Evolutionary conservation across 2,329 filamentous ascomycete species (phyloP), one percentile per base, ranked within the genome.

Genomic region (Sarocladiaceae sp.): DNA sequence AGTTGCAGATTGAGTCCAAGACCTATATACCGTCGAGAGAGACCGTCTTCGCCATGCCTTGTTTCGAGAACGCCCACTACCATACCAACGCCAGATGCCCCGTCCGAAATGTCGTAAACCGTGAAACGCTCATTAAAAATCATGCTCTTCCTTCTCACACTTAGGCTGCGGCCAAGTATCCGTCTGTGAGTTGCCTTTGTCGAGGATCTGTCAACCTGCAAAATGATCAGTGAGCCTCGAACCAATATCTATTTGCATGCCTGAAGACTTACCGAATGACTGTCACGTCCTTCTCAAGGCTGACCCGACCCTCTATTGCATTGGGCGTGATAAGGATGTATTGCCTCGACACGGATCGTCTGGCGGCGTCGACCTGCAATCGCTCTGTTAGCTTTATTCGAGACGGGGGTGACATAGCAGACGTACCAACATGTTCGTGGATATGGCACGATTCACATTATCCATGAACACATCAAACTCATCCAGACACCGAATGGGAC

Each of bases 381-480:
- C 11, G 20, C 6, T 19, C 15, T 20, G 19, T 24, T 11, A n/a
- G 5, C 18, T 19, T 18, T 11, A 31, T 29, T 3, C 11, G 40
- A 18, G 6, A 32, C 9, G 23, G 6, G 6, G 18, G 33, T 42
- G 6, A 27, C 27, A 33, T 20, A 11, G 4, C 11, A 6, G 33
- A 74, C 82, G 70, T 68, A 88, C 85, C 63, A 98, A 85, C 84
- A 98, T 88, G 50, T 86, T 85, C 55, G 95, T 95, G 59, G 88
- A 94, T 54, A 94, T 86, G 45, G 86, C 88, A 48, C 93, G 82
- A 64, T 98, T 98, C 47, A 97, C 88, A 53, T 85, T 88, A 65
- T 98, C 93, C 93, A 98, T 98, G 72, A 96, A 98, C 24, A 98
- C 93, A 61, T 98, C 93, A 59, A 97, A 98, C 65, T 98, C 93